Conservation (phyloP, 306 rosid species). For the Lagenaria siceraria region DNA sequence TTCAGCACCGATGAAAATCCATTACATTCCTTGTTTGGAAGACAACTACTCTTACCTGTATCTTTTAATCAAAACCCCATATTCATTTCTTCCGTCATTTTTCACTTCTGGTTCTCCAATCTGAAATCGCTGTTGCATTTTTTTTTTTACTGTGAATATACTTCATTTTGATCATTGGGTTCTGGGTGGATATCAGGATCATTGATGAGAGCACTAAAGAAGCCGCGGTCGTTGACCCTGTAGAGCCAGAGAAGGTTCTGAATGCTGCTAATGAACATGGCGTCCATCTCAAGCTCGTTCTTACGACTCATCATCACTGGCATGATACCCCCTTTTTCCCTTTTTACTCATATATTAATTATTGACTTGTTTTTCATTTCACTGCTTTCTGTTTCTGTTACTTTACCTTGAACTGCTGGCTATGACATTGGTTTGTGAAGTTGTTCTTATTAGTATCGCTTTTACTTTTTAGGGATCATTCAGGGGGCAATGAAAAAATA, state of each 20-base stretch:
- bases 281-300: slow-evolving; percentile 56
- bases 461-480: slow-evolving; percentile 50
- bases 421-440: background rate
- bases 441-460: background rate
- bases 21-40: slow-evolving; percentile 31
- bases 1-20: slow-evolving; percentile 19
- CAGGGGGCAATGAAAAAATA: slow-evolving; percentile 83
- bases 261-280: slow-evolving; percentile 52
- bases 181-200: slow-evolving; percentile 27
- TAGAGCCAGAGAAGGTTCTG: slow-evolving; percentile 71
- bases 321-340: background rate
- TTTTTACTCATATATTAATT: background rate
- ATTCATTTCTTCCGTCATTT: background rate
- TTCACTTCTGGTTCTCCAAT: background rate
- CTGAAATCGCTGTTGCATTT: background rate
- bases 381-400: background rate
- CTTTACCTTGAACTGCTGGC: background rate
- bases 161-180: background rate
- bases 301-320: slow-evolving; percentile 99
- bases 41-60: slow-evolving; percentile 50
- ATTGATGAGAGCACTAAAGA: slow-evolving; percentile 64
- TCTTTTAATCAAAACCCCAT: background rate
- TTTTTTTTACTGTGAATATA: background rate
- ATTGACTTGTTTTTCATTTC: background rate
- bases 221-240: slow-evolving; percentile 91